Base-by-base conservation (phyloP, 768 basidiomycete genomes). In the Hericium alpestre region DNA sequence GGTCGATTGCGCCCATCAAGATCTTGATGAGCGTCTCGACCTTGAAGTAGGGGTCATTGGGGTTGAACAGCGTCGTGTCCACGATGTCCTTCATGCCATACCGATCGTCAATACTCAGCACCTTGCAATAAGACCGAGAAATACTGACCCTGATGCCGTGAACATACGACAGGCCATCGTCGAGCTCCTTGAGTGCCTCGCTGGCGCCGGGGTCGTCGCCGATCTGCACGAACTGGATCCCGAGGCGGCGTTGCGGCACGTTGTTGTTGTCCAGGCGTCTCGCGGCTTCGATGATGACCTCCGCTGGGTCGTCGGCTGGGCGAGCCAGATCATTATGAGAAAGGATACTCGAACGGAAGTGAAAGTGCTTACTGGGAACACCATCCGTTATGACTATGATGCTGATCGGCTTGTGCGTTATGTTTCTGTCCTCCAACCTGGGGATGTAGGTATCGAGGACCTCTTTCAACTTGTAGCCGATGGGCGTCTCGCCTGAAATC, bases 191-290 rank as follows among this genome's bases (percentile, higher is more conserved):
- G 20, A 73, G 58, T 22, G 69, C 70, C 57, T 67, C 68, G 10
- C 66, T 57, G 6, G 69, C 68, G 53, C 39, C 60, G 20, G 43
- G 38, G 39, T 58, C 59, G 47, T 67, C 58, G 0, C 73, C 73
- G 18, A 74, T 71, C 60, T 74, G 74, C 10, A 75, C 58, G 46
- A 75, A 71, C 54, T 72, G 70, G 5, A 71, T 59, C 4, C 70
- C 67, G 11, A 72, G 59, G 58, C 69, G 68, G n/a, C 63, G 61
- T 22, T 65, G 58, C 0, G 69, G 69, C 55, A 61, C 67, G 16
- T 66, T 61, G 1, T 64, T 65, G 12, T 61, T 59, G 54, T 72
- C 71, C 7, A 72, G 62, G 62, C 58, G 52, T 37, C 57, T 53
- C 3, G 60, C 60, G 15, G 47, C 43, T n/a, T 48, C 20, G 16